These are phyloP conservation scores for Phylloporus rhodoxanthus DNA, from an alignment of 768 basidiomycete genomes.

Conservation along the genomic window DNA sequence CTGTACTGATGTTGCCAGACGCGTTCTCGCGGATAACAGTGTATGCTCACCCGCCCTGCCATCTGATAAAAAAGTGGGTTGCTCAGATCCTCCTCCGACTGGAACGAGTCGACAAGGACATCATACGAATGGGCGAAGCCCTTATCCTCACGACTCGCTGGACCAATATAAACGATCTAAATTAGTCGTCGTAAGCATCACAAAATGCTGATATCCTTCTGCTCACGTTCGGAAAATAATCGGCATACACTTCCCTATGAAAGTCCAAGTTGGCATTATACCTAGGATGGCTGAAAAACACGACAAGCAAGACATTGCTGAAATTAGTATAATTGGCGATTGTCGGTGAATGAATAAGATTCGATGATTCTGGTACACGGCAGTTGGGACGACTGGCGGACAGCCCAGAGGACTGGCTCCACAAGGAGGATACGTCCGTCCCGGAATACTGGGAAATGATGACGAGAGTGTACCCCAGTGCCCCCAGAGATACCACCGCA, in stretches of 20 bases:
- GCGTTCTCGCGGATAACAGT: background rate
- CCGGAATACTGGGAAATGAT: background rate
- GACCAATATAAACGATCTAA: constrained; percentile 46
- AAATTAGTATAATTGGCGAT: constrained; percentile 33
- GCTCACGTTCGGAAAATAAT: constrained; percentile 45
- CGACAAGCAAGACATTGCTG: constrained; percentile 39
- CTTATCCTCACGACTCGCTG: constrained; percentile 40
- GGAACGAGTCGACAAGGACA: constrained; percentile 43
- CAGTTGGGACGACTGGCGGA: constrained; percentile 6
- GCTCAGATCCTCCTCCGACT: constrained; percentile 39
- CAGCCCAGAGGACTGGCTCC: background rate
- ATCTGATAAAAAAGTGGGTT: constrained; percentile 36
- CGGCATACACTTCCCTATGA: constrained; percentile 41
- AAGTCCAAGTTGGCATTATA: constrained; percentile 44
- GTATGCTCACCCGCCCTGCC: constrained; percentile 37
- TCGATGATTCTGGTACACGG: constrained; percentile 17
- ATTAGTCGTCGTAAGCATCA: background rate
- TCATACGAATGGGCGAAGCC: constrained; percentile 48
- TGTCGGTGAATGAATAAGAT: constrained; percentile 13
- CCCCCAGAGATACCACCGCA: background rate
- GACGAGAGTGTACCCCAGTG: constrained; percentile 4
- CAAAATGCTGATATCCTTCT: background rate
- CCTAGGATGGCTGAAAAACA: constrained; percentile 47
- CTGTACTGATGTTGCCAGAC: constrained; percentile 11
- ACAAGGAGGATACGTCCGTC: background rate